Conservation (phyloP, 768 basidiomycete genomes). For the Leccinum truebloodii region DNA sequence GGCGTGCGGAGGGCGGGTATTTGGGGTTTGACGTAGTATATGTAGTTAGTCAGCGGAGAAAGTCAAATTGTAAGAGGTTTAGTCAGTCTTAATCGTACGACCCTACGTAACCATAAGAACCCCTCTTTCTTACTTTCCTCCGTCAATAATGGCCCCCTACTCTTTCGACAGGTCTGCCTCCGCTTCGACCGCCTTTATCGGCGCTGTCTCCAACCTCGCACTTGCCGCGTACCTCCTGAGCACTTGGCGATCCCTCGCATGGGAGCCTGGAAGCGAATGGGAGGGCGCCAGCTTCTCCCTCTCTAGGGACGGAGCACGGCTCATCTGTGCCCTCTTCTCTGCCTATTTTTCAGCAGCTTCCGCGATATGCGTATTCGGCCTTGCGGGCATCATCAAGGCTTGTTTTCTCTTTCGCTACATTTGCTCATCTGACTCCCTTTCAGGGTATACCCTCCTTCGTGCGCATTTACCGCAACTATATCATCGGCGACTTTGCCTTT, state of each 20-base stretch:
- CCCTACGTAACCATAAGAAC: neutral
- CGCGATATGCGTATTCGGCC: conserved; percentile 61
- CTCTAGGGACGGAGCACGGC: conserved; percentile 42
- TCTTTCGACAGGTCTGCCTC: conserved; percentile 36
- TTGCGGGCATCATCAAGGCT: conserved; percentile 71
- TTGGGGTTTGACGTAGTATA: conserved; percentile 65
- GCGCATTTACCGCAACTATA: conserved; percentile 80
- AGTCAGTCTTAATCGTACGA: conserved; percentile 8
- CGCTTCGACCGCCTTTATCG: conserved; percentile 38
- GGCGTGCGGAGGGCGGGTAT: conserved; percentile 85
- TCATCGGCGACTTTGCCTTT: conserved; percentile 77
- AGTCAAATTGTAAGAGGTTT: neutral
- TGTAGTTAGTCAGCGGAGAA: neutral
- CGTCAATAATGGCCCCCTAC: conserved; percentile 10
- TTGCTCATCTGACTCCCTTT: neutral
- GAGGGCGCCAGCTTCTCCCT: conserved; percentile 43
- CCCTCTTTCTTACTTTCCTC: neutral
- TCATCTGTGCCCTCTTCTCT: conserved; percentile 62
- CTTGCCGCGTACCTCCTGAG: conserved; percentile 44
- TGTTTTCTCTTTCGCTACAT: conserved; percentile 7
- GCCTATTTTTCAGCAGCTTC: conserved; percentile 69
- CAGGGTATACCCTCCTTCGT: conserved; percentile 66
- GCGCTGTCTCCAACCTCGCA: conserved; percentile 41
- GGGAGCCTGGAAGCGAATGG: conserved; percentile 54
- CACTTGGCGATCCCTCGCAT: conserved; percentile 44